A percentile compares a stretch with the other conserved stretches of the same genome.
Conservation (phyloP, 1,284 basidiomycete genomes). For the Pseudozyma flocculosa region DNA sequence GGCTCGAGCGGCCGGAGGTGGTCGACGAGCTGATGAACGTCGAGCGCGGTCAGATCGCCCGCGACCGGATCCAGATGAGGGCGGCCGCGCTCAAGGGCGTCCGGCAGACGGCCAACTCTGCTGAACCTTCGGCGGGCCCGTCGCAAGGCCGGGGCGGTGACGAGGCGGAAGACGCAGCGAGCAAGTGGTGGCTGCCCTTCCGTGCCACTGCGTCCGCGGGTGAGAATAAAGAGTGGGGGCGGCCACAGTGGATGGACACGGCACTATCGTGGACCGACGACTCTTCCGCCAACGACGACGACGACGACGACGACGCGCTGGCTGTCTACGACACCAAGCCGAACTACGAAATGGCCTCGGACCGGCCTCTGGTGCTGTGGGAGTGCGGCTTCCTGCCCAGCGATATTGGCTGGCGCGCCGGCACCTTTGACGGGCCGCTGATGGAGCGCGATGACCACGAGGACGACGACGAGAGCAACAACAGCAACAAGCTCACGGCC, state of each 20-base stretch:
- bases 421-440: conserved; percentile 60
- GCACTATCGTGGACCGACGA: conserved; percentile 3
- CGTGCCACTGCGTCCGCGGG: conserved; percentile 2
- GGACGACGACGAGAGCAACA: conserved; percentile 3
- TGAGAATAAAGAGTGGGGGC: neutral
- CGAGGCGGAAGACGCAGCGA: neutral
- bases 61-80: conserved; percentile 26
- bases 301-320: conserved; percentile 9
- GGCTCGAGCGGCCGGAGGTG: conserved; percentile 74
- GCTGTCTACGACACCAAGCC: conserved; percentile 66
- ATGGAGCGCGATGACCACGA: neutral
- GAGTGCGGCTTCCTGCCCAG: conserved; percentile 75
- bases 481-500: no score
- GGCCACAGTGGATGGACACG: conserved; percentile 20
- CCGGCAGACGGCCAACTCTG: conserved; percentile 1
- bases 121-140: no score
- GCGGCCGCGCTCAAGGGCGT: conserved; percentile 4
- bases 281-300: neutral
- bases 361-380: conserved; percentile 87
- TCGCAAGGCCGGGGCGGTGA: no score
- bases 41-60: conserved; percentile 40
- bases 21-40: conserved; percentile 77
- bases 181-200: conserved; percentile 32
- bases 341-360: conserved; percentile 88
- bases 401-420: conserved; percentile 75